A percentile compares a stretch with the other conserved stretches of the same genome.
Conservation (phyloP, 805 yeast genomes). For the Saccharomycopsis sp. region DNA sequence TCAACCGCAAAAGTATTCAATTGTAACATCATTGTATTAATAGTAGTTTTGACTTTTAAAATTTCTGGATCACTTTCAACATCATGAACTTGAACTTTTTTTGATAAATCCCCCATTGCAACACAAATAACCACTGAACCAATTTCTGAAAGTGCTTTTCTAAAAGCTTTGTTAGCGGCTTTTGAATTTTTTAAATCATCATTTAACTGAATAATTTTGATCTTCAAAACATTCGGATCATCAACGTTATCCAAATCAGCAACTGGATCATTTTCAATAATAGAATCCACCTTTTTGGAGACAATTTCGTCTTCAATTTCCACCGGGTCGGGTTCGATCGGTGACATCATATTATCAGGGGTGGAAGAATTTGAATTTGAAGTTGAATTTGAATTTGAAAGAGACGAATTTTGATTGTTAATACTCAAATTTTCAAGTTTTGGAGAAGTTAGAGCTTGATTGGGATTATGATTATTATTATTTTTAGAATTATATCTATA, state of each 20-base stretch:
- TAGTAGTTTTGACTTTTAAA: conserved; percentile 66
- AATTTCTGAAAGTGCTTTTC: conserved; percentile 63
- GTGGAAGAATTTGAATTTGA: background rate
- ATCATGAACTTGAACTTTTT: conserved; percentile 64
- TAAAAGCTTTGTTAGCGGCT: conserved; percentile 58
- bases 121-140: conserved; percentile 84
- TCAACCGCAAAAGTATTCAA: conserved; percentile 71
- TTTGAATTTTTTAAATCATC: conserved; percentile 13
- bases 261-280: conserved; percentile 12
- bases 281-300: conserved; percentile 3
- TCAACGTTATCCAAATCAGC: conserved; percentile 10
- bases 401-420: background rate
- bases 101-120: conserved; percentile 79
- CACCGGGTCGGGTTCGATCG: background rate
- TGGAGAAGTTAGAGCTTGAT: too few relatives aligned
- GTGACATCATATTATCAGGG: too few relatives aligned
- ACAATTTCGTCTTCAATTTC: conserved; percentile 3
- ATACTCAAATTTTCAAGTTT: too few relatives aligned
- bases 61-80: conserved; percentile 73
- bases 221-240: conserved; percentile 10
- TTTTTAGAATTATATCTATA: conserved; percentile 4
- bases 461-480: too few relatives aligned
- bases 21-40: conserved; percentile 85
- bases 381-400: background rate
- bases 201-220: conserved; percentile 10